phyloP scores from a whole-genome alignment of 768 basidiomycete species.

The Filobasidium wieringae region DNA sequence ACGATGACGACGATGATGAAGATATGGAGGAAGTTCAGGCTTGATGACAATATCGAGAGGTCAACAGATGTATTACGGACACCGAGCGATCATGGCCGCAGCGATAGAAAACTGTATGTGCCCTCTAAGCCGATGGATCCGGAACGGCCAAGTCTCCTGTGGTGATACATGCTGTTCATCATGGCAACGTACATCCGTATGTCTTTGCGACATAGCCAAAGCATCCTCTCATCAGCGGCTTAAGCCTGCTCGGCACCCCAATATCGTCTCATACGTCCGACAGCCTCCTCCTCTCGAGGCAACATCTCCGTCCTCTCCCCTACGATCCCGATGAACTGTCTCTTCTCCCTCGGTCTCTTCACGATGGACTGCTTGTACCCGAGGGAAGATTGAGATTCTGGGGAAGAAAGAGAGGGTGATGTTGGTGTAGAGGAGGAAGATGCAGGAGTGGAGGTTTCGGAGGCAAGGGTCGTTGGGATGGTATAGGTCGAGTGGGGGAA shows the following conservation, averaged over 20 bases:
- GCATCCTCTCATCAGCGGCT: no score
- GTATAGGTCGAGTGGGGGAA: conserved; percentile 16
- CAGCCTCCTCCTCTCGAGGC: conserved; percentile 60
- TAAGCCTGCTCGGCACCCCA: conserved; percentile 20
- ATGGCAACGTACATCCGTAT: no score
- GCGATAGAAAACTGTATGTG: no score
- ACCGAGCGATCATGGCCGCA: no score
- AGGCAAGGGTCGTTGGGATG: not conserved
- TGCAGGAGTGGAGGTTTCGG: not conserved
- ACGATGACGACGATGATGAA: not conserved
- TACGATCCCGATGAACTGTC: conserved; percentile 58
- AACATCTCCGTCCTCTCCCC: conserved; percentile 69
- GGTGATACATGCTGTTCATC: no score
- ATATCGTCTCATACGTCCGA: conserved; percentile 76
- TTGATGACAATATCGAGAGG: no score
- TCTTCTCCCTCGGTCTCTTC: conserved; percentile 28
- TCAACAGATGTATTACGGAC: no score
- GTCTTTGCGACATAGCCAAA: no score
- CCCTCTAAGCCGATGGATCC: no score
- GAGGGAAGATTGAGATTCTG: not conserved
- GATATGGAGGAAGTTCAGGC: not conserved
- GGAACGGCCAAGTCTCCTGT: no score
- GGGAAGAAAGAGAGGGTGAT: conserved; percentile 9
- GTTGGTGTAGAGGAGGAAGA: conserved; percentile 16
- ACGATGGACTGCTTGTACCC: conserved; percentile 12